Evolutionary conservation across 2,329 filamentous ascomycete species (phyloP).

Genomic region (Talaromyces sp.): DNA sequence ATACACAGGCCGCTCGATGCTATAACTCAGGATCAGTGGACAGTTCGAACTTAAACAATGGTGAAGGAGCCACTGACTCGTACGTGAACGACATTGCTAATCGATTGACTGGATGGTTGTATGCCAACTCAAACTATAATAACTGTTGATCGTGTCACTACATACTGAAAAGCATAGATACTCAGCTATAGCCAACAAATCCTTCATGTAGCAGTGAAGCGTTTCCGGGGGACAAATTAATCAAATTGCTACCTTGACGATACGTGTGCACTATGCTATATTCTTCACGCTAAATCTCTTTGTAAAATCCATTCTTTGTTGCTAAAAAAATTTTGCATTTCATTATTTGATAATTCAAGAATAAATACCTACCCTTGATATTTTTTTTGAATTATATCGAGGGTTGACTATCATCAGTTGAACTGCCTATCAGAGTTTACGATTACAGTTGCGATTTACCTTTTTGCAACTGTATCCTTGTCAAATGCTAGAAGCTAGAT

Average conservation of each 20-base stretch:
- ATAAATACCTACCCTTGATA: neutral
- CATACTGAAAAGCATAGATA: neutral
- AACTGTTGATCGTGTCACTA: neutral
- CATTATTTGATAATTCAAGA: neutral
- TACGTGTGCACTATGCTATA: neutral
- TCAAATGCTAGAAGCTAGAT: neutral
- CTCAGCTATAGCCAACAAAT: neutral
- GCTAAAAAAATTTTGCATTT: neutral
- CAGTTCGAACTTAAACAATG: constrained; percentile 13
- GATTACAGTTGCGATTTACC: neutral
- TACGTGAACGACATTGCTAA: constrained; percentile 18
- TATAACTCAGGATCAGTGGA: constrained; percentile 17
- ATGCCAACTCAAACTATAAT: neutral
- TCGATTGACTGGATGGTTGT: constrained; percentile 15
- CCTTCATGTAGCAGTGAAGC: neutral
- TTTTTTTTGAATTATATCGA: neutral
- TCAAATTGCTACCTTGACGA: neutral
- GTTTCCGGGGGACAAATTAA: neutral
- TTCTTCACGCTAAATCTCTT: neutral
- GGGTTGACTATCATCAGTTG: neutral
- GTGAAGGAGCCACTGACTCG: constrained; percentile 14
- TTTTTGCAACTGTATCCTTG: neutral
- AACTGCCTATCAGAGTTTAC: neutral
- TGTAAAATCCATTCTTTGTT: neutral
- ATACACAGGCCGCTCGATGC: constrained; percentile 13